Base-by-base conservation (phyloP, 1,139 yeast genomes). In the Taphrina communis region DNA sequence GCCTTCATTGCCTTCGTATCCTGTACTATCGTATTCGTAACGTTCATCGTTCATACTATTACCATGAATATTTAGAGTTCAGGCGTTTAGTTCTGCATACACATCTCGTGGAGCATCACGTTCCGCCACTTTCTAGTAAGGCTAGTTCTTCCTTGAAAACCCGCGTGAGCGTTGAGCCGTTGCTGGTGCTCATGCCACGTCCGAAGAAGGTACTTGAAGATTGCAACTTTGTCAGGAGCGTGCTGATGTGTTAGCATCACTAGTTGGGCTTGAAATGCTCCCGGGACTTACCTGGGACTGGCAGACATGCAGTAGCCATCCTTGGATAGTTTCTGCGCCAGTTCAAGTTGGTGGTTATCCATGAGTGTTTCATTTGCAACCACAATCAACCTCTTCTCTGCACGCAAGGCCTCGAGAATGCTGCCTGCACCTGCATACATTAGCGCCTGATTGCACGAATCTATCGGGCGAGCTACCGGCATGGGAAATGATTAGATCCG, bases 341-440 rank as follows among this genome's bases (percentile, higher is more conserved):
- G 87, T 73, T 93, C 96, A 44, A 79, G 74, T 77, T 94, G 98
- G 77, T 94, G 99, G 76, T 91, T 90, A 75, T 90, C 91, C 93
- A 91, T 88, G 35, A 94, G 81, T 6, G 77, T 73, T n/a, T 84
- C 82, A 77, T 94, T 94, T 12, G 87, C 85, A 44, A 91, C 88
- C 6, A 88, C 94, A 3, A 93, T 80, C 68, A 93, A 79, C n/a
- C 48, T 65, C 44, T 72, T 72, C 48, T 65, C 56, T 19, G 67
- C 60, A 31, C 93, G 81, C 51, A 90, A 78, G 0, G 90, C 84
- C 74, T 94, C 98, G 31, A 94, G 78, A 9, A 94, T 89, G 0
- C 97, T 89, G 1, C 99, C 99, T 0, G 98, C 90, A 1, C 95
- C 69, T 67, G n/a, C 12, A 5, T 39, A 36, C 21, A 21, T 55